phyloP scores from a whole-genome alignment of 306 rosid genomes.

The Glycyrrhiza uralensis region DNA sequence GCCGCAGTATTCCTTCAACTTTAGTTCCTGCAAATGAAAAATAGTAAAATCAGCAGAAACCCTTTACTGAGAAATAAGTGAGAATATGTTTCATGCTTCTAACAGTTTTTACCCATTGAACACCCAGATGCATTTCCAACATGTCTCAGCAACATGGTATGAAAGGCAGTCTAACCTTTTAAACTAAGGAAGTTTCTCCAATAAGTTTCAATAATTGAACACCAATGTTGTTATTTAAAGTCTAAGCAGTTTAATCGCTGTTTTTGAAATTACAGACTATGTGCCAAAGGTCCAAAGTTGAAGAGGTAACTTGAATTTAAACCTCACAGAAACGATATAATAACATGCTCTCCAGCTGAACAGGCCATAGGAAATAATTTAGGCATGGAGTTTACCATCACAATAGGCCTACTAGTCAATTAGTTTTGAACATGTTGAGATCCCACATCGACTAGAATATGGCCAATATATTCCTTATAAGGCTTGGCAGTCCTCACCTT shows the following conservation, averaged over 20 bases:
- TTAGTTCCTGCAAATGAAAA: slow-evolving; percentile 54
- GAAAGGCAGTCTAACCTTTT: background rate
- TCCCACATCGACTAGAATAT: no score
- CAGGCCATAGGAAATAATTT: background rate
- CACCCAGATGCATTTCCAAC: slow-evolving; percentile 1
- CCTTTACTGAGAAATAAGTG: background rate
- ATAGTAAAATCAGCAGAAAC: slow-evolving; percentile 12
- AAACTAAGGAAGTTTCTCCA: background rate
- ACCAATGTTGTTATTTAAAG: background rate
- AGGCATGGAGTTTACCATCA: background rate
- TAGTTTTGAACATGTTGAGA: slow-evolving; percentile 9
- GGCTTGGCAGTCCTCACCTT: no score
- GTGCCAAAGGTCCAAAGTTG: background rate
- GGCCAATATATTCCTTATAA: no score
- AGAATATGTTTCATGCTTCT: background rate
- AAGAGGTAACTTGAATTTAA: background rate
- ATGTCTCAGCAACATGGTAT: background rate
- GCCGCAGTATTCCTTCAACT: slow-evolving; percentile 93
- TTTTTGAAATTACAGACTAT: background rate
- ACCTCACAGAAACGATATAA: background rate
- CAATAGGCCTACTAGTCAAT: background rate
- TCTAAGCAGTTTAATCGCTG: background rate
- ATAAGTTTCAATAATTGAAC: background rate
- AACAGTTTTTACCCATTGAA: background rate
- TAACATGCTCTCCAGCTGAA: background rate